A percentile compares a stretch with the other conserved stretches of the same genome.
These are phyloP conservation scores for Styphnolobium japonicum DNA, from an alignment of 306 rosid genomes.

Conservation along the genomic window DNA sequence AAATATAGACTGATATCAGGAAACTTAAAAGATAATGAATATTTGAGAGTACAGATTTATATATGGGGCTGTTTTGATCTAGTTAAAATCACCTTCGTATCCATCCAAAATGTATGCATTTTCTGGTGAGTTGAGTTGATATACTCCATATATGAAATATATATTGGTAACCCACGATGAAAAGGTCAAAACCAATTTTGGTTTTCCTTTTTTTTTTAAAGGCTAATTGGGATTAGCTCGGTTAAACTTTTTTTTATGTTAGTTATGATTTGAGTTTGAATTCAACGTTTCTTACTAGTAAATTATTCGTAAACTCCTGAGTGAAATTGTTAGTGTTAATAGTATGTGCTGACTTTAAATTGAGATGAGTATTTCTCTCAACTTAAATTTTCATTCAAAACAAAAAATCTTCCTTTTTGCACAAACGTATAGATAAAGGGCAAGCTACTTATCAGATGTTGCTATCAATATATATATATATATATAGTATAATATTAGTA, in stretches of 20 bases:
- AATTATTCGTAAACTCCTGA: too few species aligned
- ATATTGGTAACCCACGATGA: background rate
- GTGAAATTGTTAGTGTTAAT: too few species aligned
- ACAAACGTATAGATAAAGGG: background rate
- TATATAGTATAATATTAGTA: background rate
- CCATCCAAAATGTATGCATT: background rate
- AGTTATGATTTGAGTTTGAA: too few species aligned
- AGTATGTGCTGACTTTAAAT: too few species aligned
- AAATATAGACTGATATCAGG: background rate
- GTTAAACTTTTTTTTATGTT: too few species aligned
- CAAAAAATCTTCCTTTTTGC: too few species aligned
- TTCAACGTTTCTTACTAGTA: too few species aligned
- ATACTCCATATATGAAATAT: background rate
- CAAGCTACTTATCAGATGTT: conserved; percentile 14
- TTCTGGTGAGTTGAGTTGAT: background rate
- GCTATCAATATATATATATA: too few species aligned
- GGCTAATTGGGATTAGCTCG: too few species aligned
- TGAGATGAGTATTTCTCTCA: too few species aligned
- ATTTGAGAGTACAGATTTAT: background rate
- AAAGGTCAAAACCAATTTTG: background rate
- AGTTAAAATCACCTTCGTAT: background rate
- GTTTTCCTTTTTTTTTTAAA: background rate
- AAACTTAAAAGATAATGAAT: background rate
- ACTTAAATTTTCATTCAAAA: too few species aligned
- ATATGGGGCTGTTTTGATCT: background rate